Conservation (phyloP, 805 yeast species). For the Nakazawaea ishiwadae region DNA sequence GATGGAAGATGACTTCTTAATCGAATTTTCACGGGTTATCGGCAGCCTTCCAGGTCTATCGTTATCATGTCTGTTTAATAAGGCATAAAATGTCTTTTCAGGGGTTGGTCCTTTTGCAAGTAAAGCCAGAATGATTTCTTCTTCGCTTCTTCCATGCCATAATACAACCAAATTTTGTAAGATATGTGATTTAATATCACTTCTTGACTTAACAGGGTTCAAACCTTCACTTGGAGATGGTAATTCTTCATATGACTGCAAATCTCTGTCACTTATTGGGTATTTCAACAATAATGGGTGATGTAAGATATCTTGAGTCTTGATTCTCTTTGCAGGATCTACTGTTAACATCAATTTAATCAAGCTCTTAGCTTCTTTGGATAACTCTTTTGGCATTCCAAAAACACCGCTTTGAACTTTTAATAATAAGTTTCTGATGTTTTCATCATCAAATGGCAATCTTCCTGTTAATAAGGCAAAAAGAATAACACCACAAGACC, state of each 20-base stretch:
- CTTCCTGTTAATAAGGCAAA: conserved; percentile 79
- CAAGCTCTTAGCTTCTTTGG: conserved; percentile 63
- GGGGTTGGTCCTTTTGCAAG: conserved; percentile 25
- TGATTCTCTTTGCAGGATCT: conserved; percentile 66
- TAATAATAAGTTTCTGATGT: conserved; percentile 61
- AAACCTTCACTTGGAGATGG: conserved; percentile 54
- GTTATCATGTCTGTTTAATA: conserved; percentile 30
- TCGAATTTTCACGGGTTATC: conserved; percentile 9
- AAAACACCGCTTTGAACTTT: conserved; percentile 76
- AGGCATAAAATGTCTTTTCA: conserved; percentile 33
- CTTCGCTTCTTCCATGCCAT: conserved; percentile 51
- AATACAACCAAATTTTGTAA: conserved; percentile 50
- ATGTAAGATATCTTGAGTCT: conserved; percentile 57
- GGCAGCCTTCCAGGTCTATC: conserved; percentile 20
- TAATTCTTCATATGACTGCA: conserved; percentile 32
- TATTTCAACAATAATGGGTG: conserved; percentile 54
- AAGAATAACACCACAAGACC: conserved; percentile 84
- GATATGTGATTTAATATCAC: conserved; percentile 48
- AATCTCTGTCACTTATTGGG: conserved; percentile 42
- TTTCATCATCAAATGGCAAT: conserved; percentile 80
- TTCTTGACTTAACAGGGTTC: conserved; percentile 41
- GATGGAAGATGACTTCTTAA: conserved; percentile 1
- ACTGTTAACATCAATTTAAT: conserved; percentile 62
- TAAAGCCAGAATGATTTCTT: conserved; percentile 24
- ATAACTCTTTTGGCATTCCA: conserved; percentile 64